These are phyloP conservation scores for Whalleya microplaca DNA, from an alignment of 2,329 filamentous ascomycete species.

Conservation along the genomic window DNA sequence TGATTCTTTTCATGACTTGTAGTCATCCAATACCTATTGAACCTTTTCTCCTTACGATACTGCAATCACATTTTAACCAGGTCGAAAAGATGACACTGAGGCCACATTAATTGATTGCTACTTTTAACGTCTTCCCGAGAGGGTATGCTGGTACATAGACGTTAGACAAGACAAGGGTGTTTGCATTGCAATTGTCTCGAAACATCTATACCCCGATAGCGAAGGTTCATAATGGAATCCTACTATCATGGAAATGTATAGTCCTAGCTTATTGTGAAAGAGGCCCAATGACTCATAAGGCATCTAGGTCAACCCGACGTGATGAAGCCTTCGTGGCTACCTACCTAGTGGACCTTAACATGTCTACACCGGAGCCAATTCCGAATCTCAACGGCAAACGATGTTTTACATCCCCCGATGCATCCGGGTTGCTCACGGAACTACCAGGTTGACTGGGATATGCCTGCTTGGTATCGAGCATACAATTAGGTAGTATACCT, in stretches of 20 bases:
- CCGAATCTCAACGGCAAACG: background rate
- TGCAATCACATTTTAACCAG: too few relatives aligned
- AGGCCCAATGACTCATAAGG: background rate
- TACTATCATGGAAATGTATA: background rate
- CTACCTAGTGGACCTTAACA: background rate
- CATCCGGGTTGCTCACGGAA: background rate
- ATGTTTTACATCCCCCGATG: background rate
- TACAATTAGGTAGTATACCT: background rate
- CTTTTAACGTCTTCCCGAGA: too few relatives aligned
- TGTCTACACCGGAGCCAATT: background rate
- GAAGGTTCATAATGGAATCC: background rate
- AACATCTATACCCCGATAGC: background rate
- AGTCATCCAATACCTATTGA: too few relatives aligned
- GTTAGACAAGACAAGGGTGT: background rate
- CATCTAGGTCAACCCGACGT: too few relatives aligned
- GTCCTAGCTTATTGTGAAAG: background rate
- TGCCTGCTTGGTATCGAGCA: too few relatives aligned
- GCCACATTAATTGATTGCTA: too few relatives aligned
- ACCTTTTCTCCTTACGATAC: too few relatives aligned
- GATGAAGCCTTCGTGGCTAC: too few relatives aligned
- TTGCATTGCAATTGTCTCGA: background rate
- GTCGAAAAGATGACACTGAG: too few relatives aligned
- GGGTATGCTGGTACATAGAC: too few relatives aligned
- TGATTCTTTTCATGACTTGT: too few relatives aligned
- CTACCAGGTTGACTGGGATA: background rate